Conservation (phyloP, 208 protist genomes). For the Trypanosomatidae sp. region DNA sequence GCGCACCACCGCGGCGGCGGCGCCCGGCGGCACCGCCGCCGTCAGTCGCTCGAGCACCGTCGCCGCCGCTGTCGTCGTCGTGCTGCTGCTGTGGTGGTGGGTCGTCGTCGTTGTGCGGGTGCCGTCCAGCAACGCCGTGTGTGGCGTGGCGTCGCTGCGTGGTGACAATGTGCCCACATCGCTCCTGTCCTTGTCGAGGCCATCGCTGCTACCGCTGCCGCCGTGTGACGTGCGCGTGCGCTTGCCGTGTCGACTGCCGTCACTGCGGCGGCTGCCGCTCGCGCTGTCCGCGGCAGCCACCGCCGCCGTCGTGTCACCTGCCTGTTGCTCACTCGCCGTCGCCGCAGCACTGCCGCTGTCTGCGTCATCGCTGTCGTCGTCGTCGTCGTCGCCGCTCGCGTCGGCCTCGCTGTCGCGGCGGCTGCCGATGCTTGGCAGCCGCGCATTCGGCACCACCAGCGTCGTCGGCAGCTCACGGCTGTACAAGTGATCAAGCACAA, state of each 20-base stretch:
- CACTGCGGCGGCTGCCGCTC: background rate
- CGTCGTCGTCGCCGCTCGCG: background rate
- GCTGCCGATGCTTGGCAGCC: background rate
- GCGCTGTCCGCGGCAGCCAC: background rate
- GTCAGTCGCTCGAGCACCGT: slow-evolving; percentile 41
- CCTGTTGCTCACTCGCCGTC: background rate
- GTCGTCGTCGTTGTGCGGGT: no score
- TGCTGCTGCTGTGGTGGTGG: no score
- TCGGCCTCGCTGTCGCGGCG: background rate
- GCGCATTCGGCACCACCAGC: background rate
- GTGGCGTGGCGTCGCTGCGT: no score
- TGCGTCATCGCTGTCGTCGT: background rate
- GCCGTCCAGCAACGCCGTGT: no score
- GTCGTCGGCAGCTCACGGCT: slow-evolving; percentile 1
- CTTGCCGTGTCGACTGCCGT: no score
- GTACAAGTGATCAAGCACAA: slow-evolving; percentile 29
- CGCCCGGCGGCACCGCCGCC: slow-evolving; percentile 13
- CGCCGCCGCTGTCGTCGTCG: no score
- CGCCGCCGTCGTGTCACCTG: no score
- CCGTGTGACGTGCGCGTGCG: no score
- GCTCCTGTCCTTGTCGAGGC: no score
- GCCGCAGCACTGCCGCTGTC: background rate
- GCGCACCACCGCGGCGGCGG: slow-evolving; percentile 8
- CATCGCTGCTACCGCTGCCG: no score
- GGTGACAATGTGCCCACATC: no score